Base-by-base conservation (phyloP, 805 yeast species). In the Blastobotrys terrestris region DNA sequence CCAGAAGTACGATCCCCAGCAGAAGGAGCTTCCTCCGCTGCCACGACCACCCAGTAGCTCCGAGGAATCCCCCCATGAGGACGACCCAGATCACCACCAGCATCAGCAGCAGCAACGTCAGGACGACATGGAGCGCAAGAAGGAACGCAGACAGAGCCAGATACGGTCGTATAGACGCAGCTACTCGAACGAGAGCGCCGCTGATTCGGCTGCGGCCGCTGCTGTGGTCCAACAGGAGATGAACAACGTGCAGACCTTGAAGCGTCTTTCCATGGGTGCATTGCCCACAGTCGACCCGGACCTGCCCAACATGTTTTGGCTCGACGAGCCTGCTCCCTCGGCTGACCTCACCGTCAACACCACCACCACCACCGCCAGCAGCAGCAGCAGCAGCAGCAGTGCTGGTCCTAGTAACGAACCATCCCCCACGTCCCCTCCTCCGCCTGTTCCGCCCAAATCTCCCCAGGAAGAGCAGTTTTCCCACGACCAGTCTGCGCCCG, bases 201-300 rank as follows among this genome's bases (percentile, higher is more conserved):
- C 46, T 41, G 19, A 51, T 13, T 44, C 58, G 35, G 61, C 63
- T 3, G 63, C 62, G n/a, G 58, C 56, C 2, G 52, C 60, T 22
- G 64, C 70, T 31, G 62, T 70, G 15, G 73, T 72, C 19, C 72
- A 70, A 50, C 75, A 71, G 57, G 77, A 73, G 57, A 63, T 72
- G 64, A 62, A 62, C 52, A 68, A 67, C 46, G 64, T 72, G 35
- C 72, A 73, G 55, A 65, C 71, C 8, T 61, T 72, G 43, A 72
- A 72, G 50, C 67, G 77, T 20, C 65, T 72, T 14, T 68, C 74
- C 5, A 58, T 72, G 4, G 73, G 72, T 45, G 65, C 72, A 14
- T 51, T 67, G 31, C 55, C 67, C 16, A 60, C 72, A 15, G 57
- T 63, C 43, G 77, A 72, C 53, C 76, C 76, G 1, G 77, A 72